Base-by-base conservation (phyloP, 1,284 basidiomycete species). In the Acaromyces ingoldii region DNA sequence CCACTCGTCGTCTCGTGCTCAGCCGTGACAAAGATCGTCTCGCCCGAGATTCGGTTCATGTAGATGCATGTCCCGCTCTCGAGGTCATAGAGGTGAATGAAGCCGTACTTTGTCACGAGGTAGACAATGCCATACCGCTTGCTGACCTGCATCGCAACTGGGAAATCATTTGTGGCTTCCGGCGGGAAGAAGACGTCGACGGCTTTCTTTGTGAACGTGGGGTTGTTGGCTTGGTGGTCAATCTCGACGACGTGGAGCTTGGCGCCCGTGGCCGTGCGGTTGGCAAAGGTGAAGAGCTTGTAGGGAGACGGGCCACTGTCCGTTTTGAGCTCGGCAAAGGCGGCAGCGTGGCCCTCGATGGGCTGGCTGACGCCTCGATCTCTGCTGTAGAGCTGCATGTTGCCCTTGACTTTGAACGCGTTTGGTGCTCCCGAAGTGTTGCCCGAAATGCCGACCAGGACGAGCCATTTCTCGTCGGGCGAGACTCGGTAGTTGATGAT, bases 191-290 rank as follows among this genome's bases (percentile, higher is more conserved):
- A 99, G 48, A 99, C 93, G 69, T 99, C 95, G 62, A 98, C 92
- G 13, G 91, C 90, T 79, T 97, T 98, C 82, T 99, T 99, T 38
- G 84, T 82, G 81, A 96, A 99, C 5, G 86, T 85, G n/a, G 92
- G 87, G 75, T 96, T 89, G n/a, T 90, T 86, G 21, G 89, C 85
- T 61, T 87, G 83, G 78, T 98, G 93, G 77, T 98, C 95, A 71
- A 99, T 95, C 78, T 99, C 92, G 60, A 98, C 93, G 47, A 99
- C 84, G 79, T 99, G 95, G 43, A 99, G 85, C 91, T 97, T 98
- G 34, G 95, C 95, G 44, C 95, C 93, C 40, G 87, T 89, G 24
- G 89, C 92, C 4, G 91, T 96, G 66, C 95, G 84, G 33, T 95
- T 90, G 44, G 95, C 86, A 76, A 99, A 99, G 5, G 89, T 85